Evolutionary conservation across 106 monocot species (phyloP).

Genomic region (Xerophyta viscosa): DNA sequence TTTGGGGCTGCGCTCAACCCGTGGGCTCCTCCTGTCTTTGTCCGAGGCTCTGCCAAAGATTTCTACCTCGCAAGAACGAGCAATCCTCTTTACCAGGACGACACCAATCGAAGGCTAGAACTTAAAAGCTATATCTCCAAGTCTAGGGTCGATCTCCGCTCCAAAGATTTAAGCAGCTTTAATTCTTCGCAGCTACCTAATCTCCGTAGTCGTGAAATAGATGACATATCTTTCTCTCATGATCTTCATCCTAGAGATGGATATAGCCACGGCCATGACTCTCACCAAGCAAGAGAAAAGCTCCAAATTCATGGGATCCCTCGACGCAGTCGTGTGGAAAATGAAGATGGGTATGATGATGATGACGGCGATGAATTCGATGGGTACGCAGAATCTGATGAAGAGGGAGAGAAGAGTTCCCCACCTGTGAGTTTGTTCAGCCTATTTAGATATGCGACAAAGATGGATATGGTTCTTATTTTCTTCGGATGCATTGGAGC

Average conservation of each 20-base stretch:
- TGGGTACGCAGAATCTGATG: not conserved
- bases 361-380: slow-evolving; percentile 8
- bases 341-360: not conserved
- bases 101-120: slow-evolving; percentile 15
- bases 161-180: slow-evolving; percentile 6
- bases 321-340: not conserved
- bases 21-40: slow-evolving; percentile 20
- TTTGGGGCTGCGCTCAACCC: slow-evolving; percentile 29
- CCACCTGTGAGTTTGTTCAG: slow-evolving; percentile 21
- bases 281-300: not conserved
- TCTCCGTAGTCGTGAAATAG: not conserved
- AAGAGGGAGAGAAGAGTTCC: slow-evolving; percentile 10
- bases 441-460: slow-evolving; percentile 35
- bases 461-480: slow-evolving; percentile 27
- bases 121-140: slow-evolving; percentile 16
- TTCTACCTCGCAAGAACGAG: slow-evolving; percentile 17
- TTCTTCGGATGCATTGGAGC: slow-evolving; percentile 47
- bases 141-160: not conserved
- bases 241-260: not conserved
- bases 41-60: slow-evolving; percentile 19
- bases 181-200: not conserved
- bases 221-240: slow-evolving; percentile 16
- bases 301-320: too few relatives aligned
- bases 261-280: too few relatives aligned
- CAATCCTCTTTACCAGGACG: slow-evolving; percentile 5